A percentile compares a stretch with the other conserved stretches of the same genome.
Evolutionary conservation across 2,329 filamentous ascomycete species (phyloP).

Genomic region (Verticillium longisporum): DNA sequence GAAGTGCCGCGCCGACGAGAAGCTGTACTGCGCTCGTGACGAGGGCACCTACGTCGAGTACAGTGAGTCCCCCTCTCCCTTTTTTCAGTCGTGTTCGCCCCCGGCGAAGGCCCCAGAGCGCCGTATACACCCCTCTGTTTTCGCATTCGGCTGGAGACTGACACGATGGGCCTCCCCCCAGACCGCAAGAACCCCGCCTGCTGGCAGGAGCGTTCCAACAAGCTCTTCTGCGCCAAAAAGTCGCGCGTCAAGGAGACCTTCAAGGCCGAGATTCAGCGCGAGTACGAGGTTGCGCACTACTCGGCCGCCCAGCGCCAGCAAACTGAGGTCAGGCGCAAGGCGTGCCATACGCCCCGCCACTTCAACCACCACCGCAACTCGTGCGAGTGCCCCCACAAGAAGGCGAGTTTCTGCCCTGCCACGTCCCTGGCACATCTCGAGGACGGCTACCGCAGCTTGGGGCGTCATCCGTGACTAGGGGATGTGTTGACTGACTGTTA

Average conservation of each 20-base stretch:
- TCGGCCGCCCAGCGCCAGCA: background rate
- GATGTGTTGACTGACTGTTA: background rate
- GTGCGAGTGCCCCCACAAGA: slow-evolving; percentile 1
- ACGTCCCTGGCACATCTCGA: too few relatives aligned
- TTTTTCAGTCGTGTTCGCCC: background rate
- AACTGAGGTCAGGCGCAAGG: background rate
- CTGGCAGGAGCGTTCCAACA: background rate
- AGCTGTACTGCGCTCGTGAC: background rate
- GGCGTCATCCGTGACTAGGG: too few relatives aligned
- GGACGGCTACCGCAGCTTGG: too few relatives aligned
- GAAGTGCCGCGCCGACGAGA: background rate
- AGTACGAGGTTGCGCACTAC: background rate
- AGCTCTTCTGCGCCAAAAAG: slow-evolving; percentile 3
- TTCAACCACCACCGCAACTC: background rate
- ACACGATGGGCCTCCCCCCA: background rate
- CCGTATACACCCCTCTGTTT: background rate
- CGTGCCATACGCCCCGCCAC: background rate
- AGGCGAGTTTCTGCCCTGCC: background rate
- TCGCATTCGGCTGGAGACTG: background rate
- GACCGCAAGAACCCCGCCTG: background rate
- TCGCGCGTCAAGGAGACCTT: background rate
- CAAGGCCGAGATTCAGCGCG: background rate
- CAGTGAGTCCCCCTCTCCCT: background rate
- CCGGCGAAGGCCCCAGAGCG: too few relatives aligned
- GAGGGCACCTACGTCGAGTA: slow-evolving; percentile 1